These are phyloP conservation scores for Lactuca saligna DNA, from an alignment of 129 eudicot species.

Conservation along the genomic window DNA sequence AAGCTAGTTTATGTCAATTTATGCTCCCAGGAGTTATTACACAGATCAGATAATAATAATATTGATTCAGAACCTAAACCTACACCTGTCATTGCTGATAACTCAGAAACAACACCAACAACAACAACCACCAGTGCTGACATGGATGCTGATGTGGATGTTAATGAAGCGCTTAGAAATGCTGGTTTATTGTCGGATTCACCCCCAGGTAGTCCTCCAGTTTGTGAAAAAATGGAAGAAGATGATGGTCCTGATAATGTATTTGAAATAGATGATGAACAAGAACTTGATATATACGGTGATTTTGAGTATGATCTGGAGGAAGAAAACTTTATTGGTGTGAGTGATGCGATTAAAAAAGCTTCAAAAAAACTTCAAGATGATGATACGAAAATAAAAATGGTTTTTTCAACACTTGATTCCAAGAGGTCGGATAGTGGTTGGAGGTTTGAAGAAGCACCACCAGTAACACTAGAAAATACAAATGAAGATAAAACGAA, in stretches of 20 bases:
- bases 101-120: conserved; percentile 23
- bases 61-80: conserved; percentile 24
- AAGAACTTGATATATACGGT: conserved; percentile 90
- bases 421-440: conserved; percentile 32
- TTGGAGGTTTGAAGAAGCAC: conserved; percentile 21
- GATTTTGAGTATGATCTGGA: conserved; percentile 91
- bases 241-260: conserved; percentile 69
- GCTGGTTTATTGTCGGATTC: conserved; percentile 91
- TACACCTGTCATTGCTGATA: conserved; percentile 32
- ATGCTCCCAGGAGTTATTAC: conserved; percentile 73
- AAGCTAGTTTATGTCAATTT: conserved; percentile 80
- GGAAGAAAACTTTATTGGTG: conserved; percentile 74
- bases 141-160: conserved; percentile 45
- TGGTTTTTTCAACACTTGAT: conserved; percentile 66
- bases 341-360: conserved; percentile 44
- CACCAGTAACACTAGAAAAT: conserved; percentile 20
- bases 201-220: conserved; percentile 67
- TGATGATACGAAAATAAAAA: conserved; percentile 58
- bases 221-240: conserved; percentile 30
- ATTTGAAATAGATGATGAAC: conserved; percentile 70
- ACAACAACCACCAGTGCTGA: conserved; percentile 24
- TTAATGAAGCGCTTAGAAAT: conserved; percentile 74
- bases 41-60: conserved; percentile 43
- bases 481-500: conserved; percentile 25
- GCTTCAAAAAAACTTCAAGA: conserved; percentile 41